Conservation (phyloP, 2,329 filamentous ascomycete genomes). For the Mycogone perniciosa region DNA sequence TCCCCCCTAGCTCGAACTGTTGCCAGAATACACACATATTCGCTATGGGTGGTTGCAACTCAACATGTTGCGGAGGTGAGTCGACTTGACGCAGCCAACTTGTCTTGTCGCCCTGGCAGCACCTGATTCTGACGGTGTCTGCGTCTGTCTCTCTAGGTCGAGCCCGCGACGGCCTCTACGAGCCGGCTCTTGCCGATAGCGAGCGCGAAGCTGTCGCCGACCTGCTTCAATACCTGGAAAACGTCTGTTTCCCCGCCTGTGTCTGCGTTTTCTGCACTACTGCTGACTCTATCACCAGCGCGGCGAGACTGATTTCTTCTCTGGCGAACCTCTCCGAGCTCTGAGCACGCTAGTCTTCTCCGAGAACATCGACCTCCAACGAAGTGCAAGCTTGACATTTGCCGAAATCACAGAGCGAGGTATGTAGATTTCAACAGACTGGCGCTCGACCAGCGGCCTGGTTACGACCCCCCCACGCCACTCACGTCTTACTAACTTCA, state of each 20-base stretch:
- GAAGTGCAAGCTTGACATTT: slow-evolving; percentile 96
- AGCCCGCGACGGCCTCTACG: slow-evolving; percentile 74
- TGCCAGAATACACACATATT: slow-evolving; percentile 8
- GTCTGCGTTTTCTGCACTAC: slow-evolving; percentile 2
- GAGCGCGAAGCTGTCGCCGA: slow-evolving; percentile 96
- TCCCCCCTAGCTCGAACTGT: slow-evolving; percentile 1
- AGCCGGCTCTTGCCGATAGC: slow-evolving; percentile 85
- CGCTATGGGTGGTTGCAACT: slow-evolving; percentile 57
- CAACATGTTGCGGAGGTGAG: slow-evolving; percentile 50
- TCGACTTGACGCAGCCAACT: background rate
- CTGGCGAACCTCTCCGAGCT: slow-evolving; percentile 86
- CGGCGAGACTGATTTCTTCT: slow-evolving; percentile 96
- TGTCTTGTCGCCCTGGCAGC: background rate
- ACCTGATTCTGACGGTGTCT: slow-evolving; percentile 4
- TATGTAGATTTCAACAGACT: slow-evolving; percentile 37
- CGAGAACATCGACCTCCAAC: slow-evolving; percentile 95
- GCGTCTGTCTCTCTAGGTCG: slow-evolving; percentile 45
- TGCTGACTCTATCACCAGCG: slow-evolving; percentile 49
- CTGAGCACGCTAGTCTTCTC: slow-evolving; percentile 96
- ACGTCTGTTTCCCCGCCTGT: slow-evolving; percentile 54
- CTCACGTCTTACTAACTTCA: background rate
- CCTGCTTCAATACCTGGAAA: slow-evolving; percentile 90
- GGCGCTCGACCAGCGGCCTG: background rate
- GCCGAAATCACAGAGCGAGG: slow-evolving; percentile 98
- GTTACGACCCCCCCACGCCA: slow-evolving; percentile 1